Base-by-base conservation (phyloP, 1,284 basidiomycete species). In the Farysia itapuensis region DNA sequence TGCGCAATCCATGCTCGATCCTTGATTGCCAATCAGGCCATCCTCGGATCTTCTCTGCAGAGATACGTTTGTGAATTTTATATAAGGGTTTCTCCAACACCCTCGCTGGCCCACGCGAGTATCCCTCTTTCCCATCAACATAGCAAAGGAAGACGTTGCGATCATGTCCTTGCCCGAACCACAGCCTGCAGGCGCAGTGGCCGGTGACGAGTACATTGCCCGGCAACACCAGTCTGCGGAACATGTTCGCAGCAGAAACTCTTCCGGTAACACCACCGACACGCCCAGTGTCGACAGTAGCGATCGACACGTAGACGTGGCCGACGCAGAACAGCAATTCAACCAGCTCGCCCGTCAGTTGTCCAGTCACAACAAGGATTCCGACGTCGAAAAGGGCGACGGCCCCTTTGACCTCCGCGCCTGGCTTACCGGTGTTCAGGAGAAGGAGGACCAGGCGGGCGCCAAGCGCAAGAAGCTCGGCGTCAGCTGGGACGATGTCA, bases 381-480 rank as follows among this genome's bases (percentile, higher is more conserved):
- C 26, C 8, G 58, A 61, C 21, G 20, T 61, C 12, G 58, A 61
- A 32, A 61, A 61, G 29, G 29, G 16, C 7, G 6, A 40, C 8
- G 24, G 56, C 19, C 31, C 36, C 13, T 61, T 61, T 24, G 47
- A 61, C 36, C 39, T 61, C 7, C 40, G 43, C 14, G 52, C 40
- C 2, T 61, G 58, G 58, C 47, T 61, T 13, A 28, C 39, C 11
- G 58, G 58, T 9, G 34, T 43, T 16, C 47, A 56, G 41, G 13
- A 56, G 5, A 43, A 61, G 42, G 43, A 37, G 7, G 41, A 61
- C 12, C 22, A 40, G 19, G 52, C 56, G 36, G 64, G 50, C 28
- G 34, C 31, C 46, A 49, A 57, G 26, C 49, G 60, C 24, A 67
- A 67, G 44, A 50, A 47, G 26, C 37, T 67, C 28, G 64, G 64